Percentiles rank a stretch among this genome's conserved stretches.
Evolutionary conservation across 78 protist genomes (phyloP).

Genomic region (Dictyostelium brefeldianum): DNA sequence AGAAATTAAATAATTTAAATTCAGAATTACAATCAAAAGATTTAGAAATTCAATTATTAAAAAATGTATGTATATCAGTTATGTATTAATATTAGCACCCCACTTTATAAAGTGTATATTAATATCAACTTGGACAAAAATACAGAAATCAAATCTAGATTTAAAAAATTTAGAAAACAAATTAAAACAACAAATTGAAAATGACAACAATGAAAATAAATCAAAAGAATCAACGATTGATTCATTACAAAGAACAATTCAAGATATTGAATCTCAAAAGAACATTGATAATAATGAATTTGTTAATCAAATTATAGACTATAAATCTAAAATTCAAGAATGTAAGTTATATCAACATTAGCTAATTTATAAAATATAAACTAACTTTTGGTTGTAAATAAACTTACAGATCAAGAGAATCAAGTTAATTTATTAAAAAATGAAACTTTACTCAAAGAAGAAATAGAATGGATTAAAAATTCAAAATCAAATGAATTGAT

Average conservation of each 20-base stretch:
- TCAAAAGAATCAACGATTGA: neutral
- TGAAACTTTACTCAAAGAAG: neutral
- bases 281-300: neutral
- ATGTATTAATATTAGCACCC: neutral
- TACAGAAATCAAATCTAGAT: neutral
- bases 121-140: neutral
- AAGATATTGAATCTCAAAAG: constrained; percentile 4
- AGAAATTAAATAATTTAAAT: neutral
- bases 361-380: neutral
- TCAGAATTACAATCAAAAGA: neutral
- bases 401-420: neutral
- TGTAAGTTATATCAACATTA: neutral
- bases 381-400: neutral
- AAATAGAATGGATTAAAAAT: neutral
- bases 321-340: neutral
- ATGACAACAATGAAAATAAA: neutral
- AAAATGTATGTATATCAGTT: neutral
- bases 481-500: neutral
- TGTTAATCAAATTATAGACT: neutral
- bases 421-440: neutral
- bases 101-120: too few relatives aligned
- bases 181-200: neutral
- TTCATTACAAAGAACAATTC: neutral
- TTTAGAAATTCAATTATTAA: neutral
- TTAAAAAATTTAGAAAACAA: neutral